phyloP scores from a whole-genome alignment of 371 early-diverging fungal genomes.

The Amoeboaphelidium protococcarum region DNA sequence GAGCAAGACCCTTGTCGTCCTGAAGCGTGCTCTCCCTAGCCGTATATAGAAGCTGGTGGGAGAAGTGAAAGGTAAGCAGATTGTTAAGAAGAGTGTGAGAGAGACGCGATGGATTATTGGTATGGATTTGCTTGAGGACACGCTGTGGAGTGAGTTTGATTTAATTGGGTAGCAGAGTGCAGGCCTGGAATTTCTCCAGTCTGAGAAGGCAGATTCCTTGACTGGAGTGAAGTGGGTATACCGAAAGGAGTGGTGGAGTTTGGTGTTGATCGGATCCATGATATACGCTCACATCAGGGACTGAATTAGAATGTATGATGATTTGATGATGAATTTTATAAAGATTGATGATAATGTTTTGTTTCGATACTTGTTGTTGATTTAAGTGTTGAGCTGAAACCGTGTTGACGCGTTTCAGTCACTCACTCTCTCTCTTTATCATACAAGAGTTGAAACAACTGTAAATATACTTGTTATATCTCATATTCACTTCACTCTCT shows the following conservation, averaged over 20 bases:
- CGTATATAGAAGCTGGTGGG: not conserved
- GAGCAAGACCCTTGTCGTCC: not conserved
- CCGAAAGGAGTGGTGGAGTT: not conserved
- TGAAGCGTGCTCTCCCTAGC: not conserved
- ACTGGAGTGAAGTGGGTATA: not conserved
- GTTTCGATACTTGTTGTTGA: no score
- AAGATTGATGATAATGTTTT: no score
- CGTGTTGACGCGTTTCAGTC: not conserved
- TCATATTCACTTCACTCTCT: slow-evolving; percentile 28
- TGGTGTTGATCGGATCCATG: not conserved
- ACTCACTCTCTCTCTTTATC: no score
- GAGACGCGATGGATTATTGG: not conserved
- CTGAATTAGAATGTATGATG: no score
- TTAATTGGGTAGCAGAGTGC: not conserved
- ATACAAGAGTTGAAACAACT: not conserved
- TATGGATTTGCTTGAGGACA: not conserved
- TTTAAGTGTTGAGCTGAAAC: not conserved
- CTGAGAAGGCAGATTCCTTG: not conserved
- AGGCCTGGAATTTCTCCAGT: not conserved
- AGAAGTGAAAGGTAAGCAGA: not conserved
- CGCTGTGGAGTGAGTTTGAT: not conserved
- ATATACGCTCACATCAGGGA: no score
- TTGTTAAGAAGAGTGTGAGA: not conserved
- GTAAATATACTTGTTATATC: slow-evolving; percentile 12
- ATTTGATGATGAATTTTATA: no score